These are phyloP conservation scores for Xylaria sp. DNA, from an alignment of 2,329 filamentous ascomycete genomes.

Conservation along the genomic window DNA sequence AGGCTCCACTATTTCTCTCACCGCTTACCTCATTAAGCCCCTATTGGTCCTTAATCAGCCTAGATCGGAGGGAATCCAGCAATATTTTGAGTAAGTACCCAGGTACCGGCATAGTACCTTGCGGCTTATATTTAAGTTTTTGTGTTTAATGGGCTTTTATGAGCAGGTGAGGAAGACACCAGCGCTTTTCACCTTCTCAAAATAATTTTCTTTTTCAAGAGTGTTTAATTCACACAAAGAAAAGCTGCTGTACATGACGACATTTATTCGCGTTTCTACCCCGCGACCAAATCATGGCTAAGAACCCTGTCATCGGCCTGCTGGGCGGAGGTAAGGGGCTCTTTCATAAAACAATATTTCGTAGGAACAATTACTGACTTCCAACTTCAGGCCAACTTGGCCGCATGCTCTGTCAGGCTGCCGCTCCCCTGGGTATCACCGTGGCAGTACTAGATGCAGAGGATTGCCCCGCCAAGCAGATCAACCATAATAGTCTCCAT, in stretches of 20 bases:
- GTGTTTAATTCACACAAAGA: background rate
- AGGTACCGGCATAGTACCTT: too few species aligned
- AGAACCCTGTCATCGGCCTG: constrained; percentile 60
- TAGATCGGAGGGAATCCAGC: too few species aligned
- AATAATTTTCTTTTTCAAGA: background rate
- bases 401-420: constrained; percentile 93
- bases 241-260: background rate
- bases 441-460: constrained; percentile 83
- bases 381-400: constrained; percentile 76
- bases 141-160: background rate
- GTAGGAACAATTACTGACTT: constrained; percentile 19
- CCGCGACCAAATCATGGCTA: constrained; percentile 31
- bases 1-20: constrained; percentile 1
- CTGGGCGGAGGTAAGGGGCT: constrained; percentile 56
- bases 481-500: constrained; percentile 79
- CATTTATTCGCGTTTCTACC: background rate
- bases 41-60: too few species aligned
- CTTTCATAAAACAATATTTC: constrained; percentile 1
- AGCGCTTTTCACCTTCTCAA: background rate
- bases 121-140: background rate
- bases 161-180: background rate
- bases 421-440: constrained; percentile 76
- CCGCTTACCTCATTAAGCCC: constrained; percentile 12
- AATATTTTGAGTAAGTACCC: too few species aligned
- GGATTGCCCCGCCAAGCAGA: constrained; percentile 84